Evolutionary conservation across 768 basidiomycete species (phyloP).

Genomic region (Tylopilus plumbeoviolaceoides): DNA sequence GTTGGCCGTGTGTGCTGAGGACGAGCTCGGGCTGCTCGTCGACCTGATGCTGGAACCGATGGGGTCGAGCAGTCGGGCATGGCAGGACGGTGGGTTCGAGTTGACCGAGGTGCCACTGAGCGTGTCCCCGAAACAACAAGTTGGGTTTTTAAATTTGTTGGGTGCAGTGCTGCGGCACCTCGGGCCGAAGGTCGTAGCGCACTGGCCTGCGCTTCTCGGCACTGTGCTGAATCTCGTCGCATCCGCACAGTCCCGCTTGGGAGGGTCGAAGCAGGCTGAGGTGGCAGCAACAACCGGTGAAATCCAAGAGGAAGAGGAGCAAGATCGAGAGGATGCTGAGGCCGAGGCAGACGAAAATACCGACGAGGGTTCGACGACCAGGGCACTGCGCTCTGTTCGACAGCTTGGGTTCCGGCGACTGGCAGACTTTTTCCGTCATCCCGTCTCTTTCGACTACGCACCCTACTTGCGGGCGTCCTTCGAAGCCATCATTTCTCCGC

Average conservation of each 20-base stretch:
- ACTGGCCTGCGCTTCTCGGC: conserved; percentile 76
- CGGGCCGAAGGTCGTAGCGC: conserved; percentile 60
- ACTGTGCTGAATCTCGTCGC: conserved; percentile 63
- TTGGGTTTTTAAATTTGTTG: conserved; percentile 82
- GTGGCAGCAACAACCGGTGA: conserved; percentile 20
- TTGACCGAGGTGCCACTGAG: conserved; percentile 26
- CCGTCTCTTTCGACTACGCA: conserved; percentile 69
- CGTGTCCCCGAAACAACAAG: conserved; percentile 60
- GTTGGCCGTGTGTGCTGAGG: conserved; percentile 63
- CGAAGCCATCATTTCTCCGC: conserved; percentile 72
- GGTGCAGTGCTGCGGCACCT: conserved; percentile 81
- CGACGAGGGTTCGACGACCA: conserved; percentile 30
- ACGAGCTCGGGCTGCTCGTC: conserved; percentile 73
- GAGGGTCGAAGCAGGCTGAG: conserved; percentile 21
- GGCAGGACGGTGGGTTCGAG: conserved; percentile 26
- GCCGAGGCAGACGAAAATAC: conserved; percentile 34
- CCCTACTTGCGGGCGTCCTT: conserved; percentile 69
- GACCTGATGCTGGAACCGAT: conserved; percentile 86
- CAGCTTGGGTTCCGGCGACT: conserved; percentile 84
- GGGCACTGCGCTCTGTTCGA: conserved; percentile 58
- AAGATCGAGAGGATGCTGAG: conserved; percentile 34
- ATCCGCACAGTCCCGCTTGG: conserved; percentile 59
- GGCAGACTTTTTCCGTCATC: conserved; percentile 80
- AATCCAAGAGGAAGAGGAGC: conserved; percentile 32
- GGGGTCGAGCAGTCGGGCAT: conserved; percentile 28